Evolutionary conservation across 768 basidiomycete species (phyloP), one percentile per base, ranked within the genome.

Genomic region (Tylopilus sp.): DNA sequence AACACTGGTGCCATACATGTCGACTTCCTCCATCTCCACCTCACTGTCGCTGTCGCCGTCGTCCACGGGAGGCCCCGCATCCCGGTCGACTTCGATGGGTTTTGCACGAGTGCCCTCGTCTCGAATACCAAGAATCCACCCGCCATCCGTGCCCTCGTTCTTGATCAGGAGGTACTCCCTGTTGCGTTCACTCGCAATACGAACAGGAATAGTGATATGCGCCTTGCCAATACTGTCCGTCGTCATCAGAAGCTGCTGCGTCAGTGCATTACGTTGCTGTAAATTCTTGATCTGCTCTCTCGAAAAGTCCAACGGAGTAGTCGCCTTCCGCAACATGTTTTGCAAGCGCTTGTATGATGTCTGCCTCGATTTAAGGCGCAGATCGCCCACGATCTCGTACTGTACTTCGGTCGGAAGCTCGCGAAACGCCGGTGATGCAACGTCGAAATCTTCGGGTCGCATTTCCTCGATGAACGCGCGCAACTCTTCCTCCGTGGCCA

Each of bases 351-450:
- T 84, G 71, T 95, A 88, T 9, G 92, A 95, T 12, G 91, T 95
- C 70, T 98, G 95, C 3, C 97, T 81, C 1, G 95, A 98, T 69
- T 93, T 94, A 50, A 97, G 76, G 3, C 97, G 83, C 43, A 98
- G 75, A 72, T 99, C 97, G 47, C 95, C 95, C 30, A 98, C 85
- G 57, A 99, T 95, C 72, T 99, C 97, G 70, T 98, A 99, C 61
- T 99, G 93, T 20, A 97, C 83, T 67, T 98, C 95, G 0, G 92
- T 95, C 3, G 97, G 95, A 3, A 98, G 80, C 55, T 91, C 89
- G 21, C 86, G 81, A 66, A 99, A 99, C 18, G 86, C 91, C 5
- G 91, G 80, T 2, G 94, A 94, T 17, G 84, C 79, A 49, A 97
- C 81, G 63, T 98, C 95, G 60, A 98, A 91, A 63, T 98, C 94